These are phyloP conservation scores for Oemleria cerasiformis DNA, from an alignment of 306 rosid genomes.

Conservation along the genomic window DNA sequence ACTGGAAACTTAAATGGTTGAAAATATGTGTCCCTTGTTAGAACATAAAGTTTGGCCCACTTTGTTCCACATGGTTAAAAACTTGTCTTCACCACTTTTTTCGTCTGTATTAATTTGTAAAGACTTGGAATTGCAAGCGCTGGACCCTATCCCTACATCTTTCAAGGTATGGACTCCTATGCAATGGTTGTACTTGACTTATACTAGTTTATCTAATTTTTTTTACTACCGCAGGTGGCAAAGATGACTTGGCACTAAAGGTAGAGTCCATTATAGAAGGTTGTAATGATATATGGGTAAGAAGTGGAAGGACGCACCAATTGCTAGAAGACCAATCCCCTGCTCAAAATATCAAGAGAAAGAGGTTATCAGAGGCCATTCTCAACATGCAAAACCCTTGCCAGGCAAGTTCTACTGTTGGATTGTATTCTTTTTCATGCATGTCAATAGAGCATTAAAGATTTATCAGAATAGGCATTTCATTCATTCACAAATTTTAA, in stretches of 20 bases:
- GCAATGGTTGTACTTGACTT: conserved; percentile 7
- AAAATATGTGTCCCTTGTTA: no score
- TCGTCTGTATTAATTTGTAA: neutral
- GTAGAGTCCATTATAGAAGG: conserved; percentile 68
- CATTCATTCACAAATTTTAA: neutral
- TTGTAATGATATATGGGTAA: conserved; percentile 41
- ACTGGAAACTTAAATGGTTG: no score
- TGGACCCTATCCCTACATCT: conserved; percentile 1
- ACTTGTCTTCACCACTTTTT: neutral
- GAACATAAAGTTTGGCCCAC: neutral
- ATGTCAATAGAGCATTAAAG: neutral
- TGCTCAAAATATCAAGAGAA: conserved; percentile 38
- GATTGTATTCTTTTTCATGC: neutral
- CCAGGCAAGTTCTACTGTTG: conserved; percentile 50
- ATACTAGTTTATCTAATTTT: conserved; percentile 7
- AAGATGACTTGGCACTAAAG: conserved; percentile 53
- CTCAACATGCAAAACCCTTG: conserved; percentile 39
- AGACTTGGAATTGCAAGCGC: neutral
- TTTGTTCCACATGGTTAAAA: neutral
- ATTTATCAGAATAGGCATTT: neutral
- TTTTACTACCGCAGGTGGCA: conserved; percentile 45
- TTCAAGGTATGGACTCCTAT: conserved; percentile 6
- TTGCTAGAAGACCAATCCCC: conserved; percentile 36
- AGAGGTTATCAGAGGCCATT: conserved; percentile 53
- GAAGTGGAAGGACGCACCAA: conserved; percentile 32